Evolutionary conservation across 805 yeast species (phyloP).

Genomic region (Myxozyma sirexii): DNA sequence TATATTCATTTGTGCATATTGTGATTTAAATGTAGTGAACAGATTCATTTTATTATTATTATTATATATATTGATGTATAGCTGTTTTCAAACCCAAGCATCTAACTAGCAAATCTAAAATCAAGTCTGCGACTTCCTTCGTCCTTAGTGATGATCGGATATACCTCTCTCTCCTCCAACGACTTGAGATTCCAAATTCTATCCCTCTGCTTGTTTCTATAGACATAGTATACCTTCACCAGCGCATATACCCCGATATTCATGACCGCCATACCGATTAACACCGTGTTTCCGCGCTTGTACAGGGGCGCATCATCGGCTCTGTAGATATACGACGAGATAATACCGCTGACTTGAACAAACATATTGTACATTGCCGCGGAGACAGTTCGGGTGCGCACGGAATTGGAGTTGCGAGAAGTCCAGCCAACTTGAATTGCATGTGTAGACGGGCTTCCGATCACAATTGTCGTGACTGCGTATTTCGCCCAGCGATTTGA

Average conservation of each 20-base stretch:
- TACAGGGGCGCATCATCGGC: constrained; percentile 62
- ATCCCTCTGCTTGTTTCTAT: constrained; percentile 45
- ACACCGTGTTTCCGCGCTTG: constrained; percentile 54
- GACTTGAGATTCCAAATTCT: constrained; percentile 55
- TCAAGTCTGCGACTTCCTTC: constrained; percentile 64
- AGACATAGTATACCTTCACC: constrained; percentile 43
- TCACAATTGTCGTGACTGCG: constrained; percentile 37
- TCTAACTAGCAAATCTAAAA: constrained; percentile 44
- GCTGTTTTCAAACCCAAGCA: no score
- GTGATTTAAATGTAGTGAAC: neutral
- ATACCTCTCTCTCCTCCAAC: constrained; percentile 53
- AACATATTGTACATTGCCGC: constrained; percentile 68
- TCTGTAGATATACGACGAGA: constrained; percentile 60
- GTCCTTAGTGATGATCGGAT: constrained; percentile 52
- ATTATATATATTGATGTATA: no score
- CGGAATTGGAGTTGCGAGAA: constrained; percentile 63
- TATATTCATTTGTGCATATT: neutral
- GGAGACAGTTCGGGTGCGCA: constrained; percentile 64
- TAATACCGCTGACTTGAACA: constrained; percentile 60
- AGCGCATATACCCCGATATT: constrained; percentile 38
- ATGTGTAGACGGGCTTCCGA: constrained; percentile 55
- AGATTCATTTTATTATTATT: no score
- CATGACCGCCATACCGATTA: constrained; percentile 39
- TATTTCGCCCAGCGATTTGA: constrained; percentile 34
- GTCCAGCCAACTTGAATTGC: constrained; percentile 63